These are phyloP conservation scores for Cylindrotheca fusiformis DNA, from an alignment of 108 stramenopile genomes.

Conservation along the genomic window DNA sequence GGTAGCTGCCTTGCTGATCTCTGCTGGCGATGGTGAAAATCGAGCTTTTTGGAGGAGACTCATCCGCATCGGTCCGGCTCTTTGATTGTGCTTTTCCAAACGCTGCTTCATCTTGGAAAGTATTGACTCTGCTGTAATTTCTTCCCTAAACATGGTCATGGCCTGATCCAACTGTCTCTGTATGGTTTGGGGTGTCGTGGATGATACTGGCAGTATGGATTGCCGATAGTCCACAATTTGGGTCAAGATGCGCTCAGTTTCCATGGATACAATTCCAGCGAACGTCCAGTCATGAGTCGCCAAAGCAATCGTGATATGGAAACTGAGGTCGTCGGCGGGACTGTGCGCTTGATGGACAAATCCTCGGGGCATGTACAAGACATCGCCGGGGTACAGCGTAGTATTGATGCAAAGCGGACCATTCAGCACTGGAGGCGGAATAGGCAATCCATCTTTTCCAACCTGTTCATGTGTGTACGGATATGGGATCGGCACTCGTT, in stretches of 20 bases:
- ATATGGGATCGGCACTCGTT: slow-evolving; percentile 54
- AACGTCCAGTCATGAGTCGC: slow-evolving; percentile 90
- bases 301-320: slow-evolving; percentile 76
- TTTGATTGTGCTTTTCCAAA: slow-evolving; percentile 39
- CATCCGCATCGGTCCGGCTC: slow-evolving; percentile 21
- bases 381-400: slow-evolving; percentile 64
- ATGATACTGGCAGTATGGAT: slow-evolving; percentile 10
- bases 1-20: not conserved
- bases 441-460: slow-evolving; percentile 67
- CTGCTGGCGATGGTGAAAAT: not conserved
- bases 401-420: slow-evolving; percentile 41
- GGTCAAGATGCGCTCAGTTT: slow-evolving; percentile 26
- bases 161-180: slow-evolving; percentile 34
- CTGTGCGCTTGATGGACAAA: slow-evolving; percentile 80
- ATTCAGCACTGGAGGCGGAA: slow-evolving; percentile 47
- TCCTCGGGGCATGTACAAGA: slow-evolving; percentile 85
- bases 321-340: slow-evolving; percentile 38
- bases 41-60: not conserved
- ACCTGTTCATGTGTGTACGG: slow-evolving; percentile 85
- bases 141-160: slow-evolving; percentile 14
- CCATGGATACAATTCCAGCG: slow-evolving; percentile 39
- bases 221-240: slow-evolving; percentile 36
- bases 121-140: slow-evolving; percentile 35
- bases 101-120: slow-evolving; percentile 16
- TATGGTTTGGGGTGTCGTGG: not conserved